Base-by-base conservation (phyloP, 805 yeast species). In the Nakazawaea ernobii region DNA sequence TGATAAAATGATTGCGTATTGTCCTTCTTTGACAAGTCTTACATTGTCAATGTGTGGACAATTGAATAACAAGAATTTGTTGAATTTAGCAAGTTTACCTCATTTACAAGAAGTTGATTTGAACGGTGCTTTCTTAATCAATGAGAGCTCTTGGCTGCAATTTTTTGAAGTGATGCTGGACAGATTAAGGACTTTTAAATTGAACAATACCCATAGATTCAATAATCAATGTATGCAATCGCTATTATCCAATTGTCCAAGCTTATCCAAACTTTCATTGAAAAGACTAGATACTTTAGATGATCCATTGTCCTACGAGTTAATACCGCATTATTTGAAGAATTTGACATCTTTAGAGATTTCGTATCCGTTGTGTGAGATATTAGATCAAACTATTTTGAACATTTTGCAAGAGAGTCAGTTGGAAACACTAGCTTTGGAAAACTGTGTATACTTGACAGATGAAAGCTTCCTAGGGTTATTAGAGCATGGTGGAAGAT, bases 31-130 rank as follows among this genome's bases (percentile, higher is more conserved):
- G 3, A 81, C 77, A 53, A 62, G 71, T 1, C 61, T 94, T 39
- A 83, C 83, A 0, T 67, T 94, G 39, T 80, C 81, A 49, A 92
- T 91, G 97, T 92, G 98, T 69, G 99, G 99, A 4, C 91, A 86
- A 55, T 67, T 94, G 36, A 89, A 85, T 55, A 86, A 86, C 59
- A 90, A 84, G 52, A 84, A 85, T 49, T 61, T 94, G 49, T 59
- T 69, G 14, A 85, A 88, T 59, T 79, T 76, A 51, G 74, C 78
- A 4, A 82, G 86, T 52, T 68, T 92, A 37, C 66, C 67, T 0
- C 64, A 75, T 29, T 68, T 94, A 41, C 69, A 62, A 13, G 70
- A 77, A 11, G 48, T 92, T 7, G 68, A 75, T n/a, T 66, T 94
- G 33, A 91, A 92, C 62, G 99, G 99, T 0, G 89, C 97, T 0